Conservation (phyloP, 805 yeast genomes). For the Cyberlindnera bimundalis region DNA sequence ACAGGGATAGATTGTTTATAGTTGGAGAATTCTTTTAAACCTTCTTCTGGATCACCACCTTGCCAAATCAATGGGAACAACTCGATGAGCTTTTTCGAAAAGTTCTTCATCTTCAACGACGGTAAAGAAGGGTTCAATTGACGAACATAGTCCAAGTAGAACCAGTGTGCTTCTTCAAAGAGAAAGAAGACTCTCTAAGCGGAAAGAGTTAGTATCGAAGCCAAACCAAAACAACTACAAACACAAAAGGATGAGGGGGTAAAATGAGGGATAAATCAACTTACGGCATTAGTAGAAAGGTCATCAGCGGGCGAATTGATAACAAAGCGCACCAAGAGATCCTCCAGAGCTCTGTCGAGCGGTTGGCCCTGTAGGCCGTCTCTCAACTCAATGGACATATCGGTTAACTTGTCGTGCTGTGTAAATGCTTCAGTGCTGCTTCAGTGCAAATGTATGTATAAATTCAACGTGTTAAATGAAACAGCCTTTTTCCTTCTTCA, state of each 20-base stretch:
- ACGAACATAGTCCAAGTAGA: slow-evolving; percentile 80
- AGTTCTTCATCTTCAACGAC: slow-evolving; percentile 67
- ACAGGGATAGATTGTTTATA: slow-evolving; percentile 93
- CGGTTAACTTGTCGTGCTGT: not conserved
- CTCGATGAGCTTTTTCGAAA: slow-evolving; percentile 64
- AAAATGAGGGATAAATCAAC: slow-evolving; percentile 12
- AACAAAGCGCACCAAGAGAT: slow-evolving; percentile 82
- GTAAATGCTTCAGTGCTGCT: not conserved
- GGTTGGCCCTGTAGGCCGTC: slow-evolving; percentile 59
- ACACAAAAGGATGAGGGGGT: slow-evolving; percentile 11
- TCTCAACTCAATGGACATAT: slow-evolving; percentile 58
- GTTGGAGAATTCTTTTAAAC: slow-evolving; percentile 71
- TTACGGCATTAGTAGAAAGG: slow-evolving; percentile 58
- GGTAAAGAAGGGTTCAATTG: slow-evolving; percentile 75
- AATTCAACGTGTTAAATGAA: no score
- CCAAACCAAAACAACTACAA: not conserved
- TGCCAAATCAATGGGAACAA: slow-evolving; percentile 76
- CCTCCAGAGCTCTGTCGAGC: slow-evolving; percentile 74
- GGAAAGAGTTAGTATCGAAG: slow-evolving; percentile 23
- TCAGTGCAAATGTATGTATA: not conserved
- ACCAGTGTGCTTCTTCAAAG: slow-evolving; percentile 98
- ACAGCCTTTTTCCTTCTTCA: no score
- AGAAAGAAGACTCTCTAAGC: slow-evolving; percentile 76
- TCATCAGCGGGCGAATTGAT: slow-evolving; percentile 93
- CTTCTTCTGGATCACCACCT: slow-evolving; percentile 80